Conservation (phyloP, 179 eudicot genomes). For the Vitellaria paradoxa region DNA sequence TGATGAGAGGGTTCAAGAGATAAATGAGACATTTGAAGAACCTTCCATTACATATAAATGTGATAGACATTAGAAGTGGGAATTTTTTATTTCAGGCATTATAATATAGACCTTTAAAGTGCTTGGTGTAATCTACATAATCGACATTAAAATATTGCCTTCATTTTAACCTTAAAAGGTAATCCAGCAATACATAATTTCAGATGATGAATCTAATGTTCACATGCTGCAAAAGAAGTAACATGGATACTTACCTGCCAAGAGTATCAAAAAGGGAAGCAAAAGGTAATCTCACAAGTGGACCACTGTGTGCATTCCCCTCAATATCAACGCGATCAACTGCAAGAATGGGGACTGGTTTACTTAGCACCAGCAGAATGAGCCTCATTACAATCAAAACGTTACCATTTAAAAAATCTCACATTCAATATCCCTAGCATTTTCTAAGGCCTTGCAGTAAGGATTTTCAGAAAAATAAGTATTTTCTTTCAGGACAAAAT, state of each 20-base stretch:
- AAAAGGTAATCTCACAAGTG: slow-evolving; percentile 79
- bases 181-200: not conserved
- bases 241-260: slow-evolving; percentile 68
- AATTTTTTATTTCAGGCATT: too few relatives aligned
- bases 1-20: too few relatives aligned
- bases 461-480: slow-evolving; percentile 65
- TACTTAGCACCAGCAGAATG: slow-evolving; percentile 11
- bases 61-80: too few relatives aligned
- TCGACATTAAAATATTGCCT: too few relatives aligned
- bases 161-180: not conserved
- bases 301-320: slow-evolving; percentile 67
- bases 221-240: not conserved
- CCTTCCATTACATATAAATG: too few relatives aligned
- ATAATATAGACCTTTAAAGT: too few relatives aligned
- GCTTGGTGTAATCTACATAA: too few relatives aligned
- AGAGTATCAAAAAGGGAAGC: slow-evolving; percentile 89
- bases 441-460: slow-evolving; percentile 78
- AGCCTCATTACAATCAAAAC: slow-evolving; percentile 3
- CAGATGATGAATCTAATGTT: not conserved
- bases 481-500: slow-evolving; percentile 47
- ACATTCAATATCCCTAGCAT: slow-evolving; percentile 81
- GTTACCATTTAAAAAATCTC: slow-evolving; percentile 28
- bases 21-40: too few relatives aligned
- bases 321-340: slow-evolving; percentile 80
- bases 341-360: slow-evolving; percentile 41